Evolutionary conservation across 73 alveolate species (phyloP).

Genomic region (Symbiodinium pilosum): DNA sequence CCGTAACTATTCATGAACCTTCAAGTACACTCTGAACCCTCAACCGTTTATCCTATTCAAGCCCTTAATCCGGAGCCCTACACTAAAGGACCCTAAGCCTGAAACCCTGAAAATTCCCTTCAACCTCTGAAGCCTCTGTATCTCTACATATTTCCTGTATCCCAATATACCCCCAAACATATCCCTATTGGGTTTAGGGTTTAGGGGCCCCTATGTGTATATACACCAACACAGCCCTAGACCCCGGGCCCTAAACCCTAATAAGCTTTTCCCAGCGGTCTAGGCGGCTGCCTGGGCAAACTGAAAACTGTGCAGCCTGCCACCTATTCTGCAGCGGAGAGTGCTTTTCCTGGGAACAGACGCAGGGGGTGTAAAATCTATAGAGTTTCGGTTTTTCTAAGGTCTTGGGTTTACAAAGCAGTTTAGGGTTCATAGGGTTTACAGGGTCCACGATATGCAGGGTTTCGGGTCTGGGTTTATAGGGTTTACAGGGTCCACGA

Average conservation of each 20-base stretch:
- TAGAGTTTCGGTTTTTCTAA: background rate
- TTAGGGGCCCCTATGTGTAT: background rate
- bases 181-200: too few species aligned
- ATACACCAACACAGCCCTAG: background rate
- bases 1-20: too few species aligned
- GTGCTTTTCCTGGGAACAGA: background rate
- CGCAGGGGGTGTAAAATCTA: background rate
- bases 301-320: background rate
- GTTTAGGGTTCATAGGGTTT: background rate
- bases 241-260: background rate
- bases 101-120: too few species aligned
- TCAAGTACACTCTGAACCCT: too few species aligned
- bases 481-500: too few species aligned
- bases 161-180: background rate
- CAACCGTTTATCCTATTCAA: too few species aligned
- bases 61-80: too few species aligned
- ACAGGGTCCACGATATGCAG: too few species aligned
- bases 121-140: too few species aligned
- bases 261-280: too few species aligned
- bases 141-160: background rate
- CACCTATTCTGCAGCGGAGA: conserved; percentile 8
- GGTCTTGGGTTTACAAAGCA: background rate
- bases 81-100: too few species aligned
- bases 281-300: background rate
- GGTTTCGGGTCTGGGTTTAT: background rate